Base-by-base conservation (phyloP, 306 rosid genomes). In the Alnus glutinosa region DNA sequence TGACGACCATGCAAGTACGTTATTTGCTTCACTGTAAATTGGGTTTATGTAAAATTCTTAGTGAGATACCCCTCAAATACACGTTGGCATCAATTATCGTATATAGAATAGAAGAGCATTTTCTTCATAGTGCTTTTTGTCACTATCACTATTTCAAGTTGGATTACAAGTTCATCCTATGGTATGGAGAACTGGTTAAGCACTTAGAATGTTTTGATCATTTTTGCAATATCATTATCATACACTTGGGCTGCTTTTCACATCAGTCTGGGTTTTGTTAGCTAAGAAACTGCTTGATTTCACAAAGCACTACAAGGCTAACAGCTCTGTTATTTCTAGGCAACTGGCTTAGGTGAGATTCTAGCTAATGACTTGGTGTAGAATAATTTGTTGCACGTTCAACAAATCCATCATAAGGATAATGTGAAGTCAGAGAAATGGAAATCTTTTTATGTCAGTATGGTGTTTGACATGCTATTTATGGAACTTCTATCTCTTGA, bases 1-100 rank as follows among this genome's bases (percentile, higher is more conserved):
- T 88, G 83, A 89, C 92, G 59, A 85, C 97, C 15, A 93, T 93
- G 96, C 80, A 89, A 89, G 97, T 93, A 90, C 73, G 92, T 80
- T 75, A 83, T 47, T 57, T 81, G 48, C 28, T 70, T 16, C 75
- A 52, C 69, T 67, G 19, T 3, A 13, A 82, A 30, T 52, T 48
- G 42, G 62, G 18, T 77, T 71, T 66, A 4, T 23, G 9, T 44
- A 23, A 47, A 32, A 14, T 46, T 23, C 19, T 57, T 49, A 70
- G 8, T 52, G 11, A 18, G 23, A 50, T 57, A n/a, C 69, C 76
- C n/a, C 3, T 48, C 2, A 23, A 59, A 11, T 70, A 50, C 19
- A 28, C 4, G 12, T 49, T 72, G 76, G 46, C 11, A 54, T 67
- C 32, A 8, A 39, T 67, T 7, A 39, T 67, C 18, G 2, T 67